Conservation (phyloP, 345 rosid genomes). For the Pistacia vera region DNA sequence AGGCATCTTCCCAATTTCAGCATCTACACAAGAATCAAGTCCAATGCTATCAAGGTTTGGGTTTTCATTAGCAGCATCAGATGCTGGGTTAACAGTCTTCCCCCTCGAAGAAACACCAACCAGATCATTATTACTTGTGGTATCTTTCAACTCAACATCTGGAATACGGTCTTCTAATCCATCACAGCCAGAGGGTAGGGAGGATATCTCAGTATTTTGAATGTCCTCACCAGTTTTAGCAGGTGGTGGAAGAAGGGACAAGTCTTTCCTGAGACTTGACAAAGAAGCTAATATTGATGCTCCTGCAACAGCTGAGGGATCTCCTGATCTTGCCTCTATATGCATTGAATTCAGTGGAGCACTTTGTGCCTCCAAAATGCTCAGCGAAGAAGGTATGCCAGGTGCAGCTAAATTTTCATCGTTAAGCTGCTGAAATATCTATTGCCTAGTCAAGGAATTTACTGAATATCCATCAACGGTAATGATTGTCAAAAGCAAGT, state of each 20-base stretch:
- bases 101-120: slow-evolving; percentile 58
- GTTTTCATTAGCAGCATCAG: slow-evolving; percentile 52
- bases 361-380: slow-evolving; percentile 75
- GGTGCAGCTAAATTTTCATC: slow-evolving; percentile 65
- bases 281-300: slow-evolving; percentile 92
- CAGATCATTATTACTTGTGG: slow-evolving; percentile 51
- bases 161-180: slow-evolving; percentile 44
- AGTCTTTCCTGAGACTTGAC: slow-evolving; percentile 58
- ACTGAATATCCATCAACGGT: slow-evolving; percentile 2
- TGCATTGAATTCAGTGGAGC: slow-evolving; percentile 70
- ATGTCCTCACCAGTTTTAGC: slow-evolving; percentile 50
- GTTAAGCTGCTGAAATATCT: slow-evolving; percentile 90
- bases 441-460: slow-evolving; percentile 48
- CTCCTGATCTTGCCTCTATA: slow-evolving; percentile 82
- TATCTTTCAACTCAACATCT: slow-evolving; percentile 75
- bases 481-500: slow-evolving; percentile 15
- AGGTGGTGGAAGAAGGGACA: slow-evolving; percentile 62
- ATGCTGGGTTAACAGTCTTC: slow-evolving; percentile 51
- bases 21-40: slow-evolving; percentile 56
- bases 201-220: slow-evolving; percentile 59
- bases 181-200: slow-evolving; percentile 53
- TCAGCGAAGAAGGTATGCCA: slow-evolving; percentile 60
- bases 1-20: slow-evolving; percentile 54
- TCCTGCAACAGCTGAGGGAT: slow-evolving; percentile 81
- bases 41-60: slow-evolving; percentile 51